Evolutionary conservation across 352 stramenopile genomes (phyloP).

Genomic region (Phytophthora boehmeriae): DNA sequence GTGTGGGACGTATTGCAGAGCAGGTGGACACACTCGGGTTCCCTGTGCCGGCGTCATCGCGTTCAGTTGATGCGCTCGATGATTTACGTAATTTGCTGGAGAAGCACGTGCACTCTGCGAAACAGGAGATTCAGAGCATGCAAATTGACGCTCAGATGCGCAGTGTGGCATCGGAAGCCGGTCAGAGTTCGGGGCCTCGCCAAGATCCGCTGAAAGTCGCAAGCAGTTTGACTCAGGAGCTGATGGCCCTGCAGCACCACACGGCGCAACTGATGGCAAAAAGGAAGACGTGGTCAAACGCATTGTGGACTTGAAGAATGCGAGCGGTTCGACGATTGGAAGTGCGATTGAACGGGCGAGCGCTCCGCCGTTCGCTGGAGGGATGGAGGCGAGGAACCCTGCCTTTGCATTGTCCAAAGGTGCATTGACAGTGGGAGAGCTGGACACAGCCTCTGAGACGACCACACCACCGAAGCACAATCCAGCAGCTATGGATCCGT

Average conservation of each 20-base stretch:
- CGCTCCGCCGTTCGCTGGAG: conserved; percentile 6
- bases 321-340: conserved; percentile 11
- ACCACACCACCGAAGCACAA: conserved; percentile 24
- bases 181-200: conserved; percentile 7
- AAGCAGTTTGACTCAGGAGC: conserved; percentile 48
- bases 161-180: conserved; percentile 48
- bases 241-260: conserved; percentile 52
- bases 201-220: conserved; percentile 37
- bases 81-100: conserved; percentile 60
- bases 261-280: conserved; percentile 38
- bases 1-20: conserved; percentile 43
- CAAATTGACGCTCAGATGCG: conserved; percentile 71
- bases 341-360: conserved; percentile 21
- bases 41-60: conserved; percentile 42
- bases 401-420: conserved; percentile 38
- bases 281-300: conserved; percentile 29
- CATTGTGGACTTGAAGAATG: conserved; percentile 24
- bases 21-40: conserved; percentile 60
- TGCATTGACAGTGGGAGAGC: conserved; percentile 36
- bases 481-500: conserved; percentile 6
- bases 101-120: conserved; percentile 50
- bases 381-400: conserved; percentile 23
- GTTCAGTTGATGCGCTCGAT: conserved; percentile 58
- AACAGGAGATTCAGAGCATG: conserved; percentile 74
- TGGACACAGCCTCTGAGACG: conserved; percentile 20